These are phyloP conservation scores for Neurospora sublineolata DNA, from an alignment of 495 filamentous ascomycete species.

Conservation along the genomic window DNA sequence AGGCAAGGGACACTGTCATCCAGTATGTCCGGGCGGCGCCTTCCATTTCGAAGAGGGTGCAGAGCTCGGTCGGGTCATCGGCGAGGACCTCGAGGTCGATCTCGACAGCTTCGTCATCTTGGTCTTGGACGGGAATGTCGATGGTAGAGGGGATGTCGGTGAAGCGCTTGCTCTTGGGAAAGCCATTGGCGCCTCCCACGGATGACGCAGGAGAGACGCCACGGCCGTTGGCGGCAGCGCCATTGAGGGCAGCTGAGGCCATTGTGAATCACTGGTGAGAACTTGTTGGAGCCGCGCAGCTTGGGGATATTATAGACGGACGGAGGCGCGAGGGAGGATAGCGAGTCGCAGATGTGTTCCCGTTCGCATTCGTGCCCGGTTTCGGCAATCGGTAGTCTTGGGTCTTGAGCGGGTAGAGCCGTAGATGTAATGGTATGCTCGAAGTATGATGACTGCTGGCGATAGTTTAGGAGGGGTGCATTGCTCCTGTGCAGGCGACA, in stretches of 20 bases:
- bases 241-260: constrained; percentile 18
- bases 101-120: constrained; percentile 78
- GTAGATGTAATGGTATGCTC: not conserved
- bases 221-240: constrained; percentile 5
- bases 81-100: constrained; percentile 81
- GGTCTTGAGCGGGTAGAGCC: not conserved
- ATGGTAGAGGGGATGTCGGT: constrained; percentile 79
- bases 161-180: constrained; percentile 48
- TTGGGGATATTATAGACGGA: constrained; percentile 1
- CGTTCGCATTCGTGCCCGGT: not conserved
- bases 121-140: constrained; percentile 77
- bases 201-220: constrained; percentile 8
- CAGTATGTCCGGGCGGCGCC: constrained; percentile 77
- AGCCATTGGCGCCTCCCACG: constrained; percentile 16
- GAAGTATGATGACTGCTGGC: not conserved
- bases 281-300: not conserved
- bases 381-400: not conserved
- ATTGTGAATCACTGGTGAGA: constrained; percentile 9
- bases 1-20: constrained; percentile 94
- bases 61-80: constrained; percentile 92
- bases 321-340: not conserved
- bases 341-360: not conserved
- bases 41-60: constrained; percentile 86
- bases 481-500: not conserved
- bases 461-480: not conserved